Evolutionary conservation across 306 rosid species (phyloP), one percentile per base, ranked within the genome.

Genomic region (Castanea mollissima): DNA sequence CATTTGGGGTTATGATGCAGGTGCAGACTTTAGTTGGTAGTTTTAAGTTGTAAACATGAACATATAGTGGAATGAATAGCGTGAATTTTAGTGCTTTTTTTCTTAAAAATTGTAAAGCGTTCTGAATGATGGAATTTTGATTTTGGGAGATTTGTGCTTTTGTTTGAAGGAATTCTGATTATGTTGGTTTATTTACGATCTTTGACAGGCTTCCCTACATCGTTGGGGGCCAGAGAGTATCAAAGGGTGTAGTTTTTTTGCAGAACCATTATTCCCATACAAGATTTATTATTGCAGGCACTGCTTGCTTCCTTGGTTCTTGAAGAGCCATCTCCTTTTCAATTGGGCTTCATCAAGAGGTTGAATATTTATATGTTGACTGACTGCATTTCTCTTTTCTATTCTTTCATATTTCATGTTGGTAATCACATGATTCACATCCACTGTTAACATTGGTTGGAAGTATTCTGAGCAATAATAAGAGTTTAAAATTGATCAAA

Each of bases 171-270:
- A 69, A 73, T 87, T 88, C 88, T 86, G 83, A 86, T 83, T 32
- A 57, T 41, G 31, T 83, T 75, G 74, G 80, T 87, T 32, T 77
- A 31, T 9, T 86, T 80, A 80, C 84, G 64, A 80, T 76, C 86
- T 91, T 86, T 89, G 82, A 84, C 91, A 85, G 91, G 81, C 95
- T 89, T 87, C 92, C 90, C 97, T 83, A 87, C 85, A 82, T 85
- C 13, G 64, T 76, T 82, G 86, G 88, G 86, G 88, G 81, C 81
- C 85, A 77, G 90, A 73, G 46, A 41, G 86, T 83, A 59, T 75
- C 87, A 60, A 79, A 79, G 75, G 67, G 29, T 77, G 19, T 81
- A 78, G 84, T 78, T 84, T 70, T 31, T 83, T 77, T 79, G 71
- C 86, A 79, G 77, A 83, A 44, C 70, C 74, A n/a, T 75, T 65